Percentiles rank a stretch among this genome's conserved stretches.
Evolutionary conservation across 768 basidiomycete species (phyloP).

Genomic region (Hygrophoropsis aurantiaca): DNA sequence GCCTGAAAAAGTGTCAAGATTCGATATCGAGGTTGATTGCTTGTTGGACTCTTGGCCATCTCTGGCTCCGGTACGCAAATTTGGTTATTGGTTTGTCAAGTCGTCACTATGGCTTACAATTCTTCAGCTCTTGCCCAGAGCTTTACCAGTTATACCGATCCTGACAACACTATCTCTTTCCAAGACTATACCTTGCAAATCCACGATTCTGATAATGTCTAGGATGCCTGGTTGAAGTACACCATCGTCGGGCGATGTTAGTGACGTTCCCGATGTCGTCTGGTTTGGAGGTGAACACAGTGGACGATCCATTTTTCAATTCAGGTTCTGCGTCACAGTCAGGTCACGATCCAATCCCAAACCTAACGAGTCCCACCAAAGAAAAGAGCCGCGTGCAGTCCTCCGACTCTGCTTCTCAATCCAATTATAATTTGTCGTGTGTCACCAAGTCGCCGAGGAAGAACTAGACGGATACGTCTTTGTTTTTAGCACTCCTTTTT

Average conservation of each 20-base stretch:
- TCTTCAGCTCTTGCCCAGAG: slow-evolving; percentile 41
- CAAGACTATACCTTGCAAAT: slow-evolving; percentile 33
- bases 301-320: slow-evolving; percentile 4
- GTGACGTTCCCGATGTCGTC: slow-evolving; percentile 24
- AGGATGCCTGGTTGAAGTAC: not conserved
- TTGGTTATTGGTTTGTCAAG: not conserved
- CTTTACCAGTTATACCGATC: slow-evolving; percentile 45
- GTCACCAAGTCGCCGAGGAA: slow-evolving; percentile 14
- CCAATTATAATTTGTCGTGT: too few relatives aligned
- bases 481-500: too few relatives aligned
- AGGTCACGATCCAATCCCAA: not conserved
- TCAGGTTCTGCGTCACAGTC: too few relatives aligned
- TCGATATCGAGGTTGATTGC: too few relatives aligned
- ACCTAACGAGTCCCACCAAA: slow-evolving; percentile 1
- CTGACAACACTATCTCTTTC: slow-evolving; percentile 57
- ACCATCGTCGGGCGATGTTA: not conserved
- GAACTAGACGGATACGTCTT: slow-evolving; percentile 8
- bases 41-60: not conserved
- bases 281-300: not conserved
- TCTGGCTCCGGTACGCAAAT: not conserved
- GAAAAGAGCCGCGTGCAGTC: slow-evolving; percentile 3
- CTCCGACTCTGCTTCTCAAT: slow-evolving; percentile 19
- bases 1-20: too few relatives aligned
- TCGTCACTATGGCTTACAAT: not conserved
- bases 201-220: too few relatives aligned